Percentiles rank a stretch among this genome's conserved stretches.
Evolutionary conservation across 2,329 filamentous ascomycete genomes (phyloP).

Genomic region (Acephala macrosclerotiorum): DNA sequence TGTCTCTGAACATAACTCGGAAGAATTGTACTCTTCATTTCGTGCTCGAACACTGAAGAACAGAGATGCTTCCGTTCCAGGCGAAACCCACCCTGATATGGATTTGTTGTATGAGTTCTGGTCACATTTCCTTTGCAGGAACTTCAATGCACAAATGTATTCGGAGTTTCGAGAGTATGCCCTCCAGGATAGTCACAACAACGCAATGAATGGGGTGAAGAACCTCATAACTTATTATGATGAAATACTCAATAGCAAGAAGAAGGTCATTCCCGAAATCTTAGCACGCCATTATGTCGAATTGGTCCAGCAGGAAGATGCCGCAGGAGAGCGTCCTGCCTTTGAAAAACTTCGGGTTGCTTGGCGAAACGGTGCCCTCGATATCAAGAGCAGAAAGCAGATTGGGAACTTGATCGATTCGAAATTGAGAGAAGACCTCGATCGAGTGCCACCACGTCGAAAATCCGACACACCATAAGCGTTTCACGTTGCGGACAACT

Average conservation of each 20-base stretch:
- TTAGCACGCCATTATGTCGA: slow-evolving; percentile 63
- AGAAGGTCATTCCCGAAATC: slow-evolving; percentile 56
- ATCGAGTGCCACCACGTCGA: slow-evolving; percentile 42
- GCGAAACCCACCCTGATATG: slow-evolving; percentile 61
- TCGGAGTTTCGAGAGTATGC: slow-evolving; percentile 74
- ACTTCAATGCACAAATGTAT: slow-evolving; percentile 81
- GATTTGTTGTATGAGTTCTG: slow-evolving; percentile 77
- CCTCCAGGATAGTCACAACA: slow-evolving; percentile 65
- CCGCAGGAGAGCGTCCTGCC: slow-evolving; percentile 48
- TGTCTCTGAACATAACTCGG: slow-evolving; percentile 44
- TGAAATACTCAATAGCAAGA: slow-evolving; percentile 58
- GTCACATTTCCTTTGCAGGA: slow-evolving; percentile 74
- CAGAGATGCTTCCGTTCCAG: slow-evolving; percentile 44
- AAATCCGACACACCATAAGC: slow-evolving; percentile 35
- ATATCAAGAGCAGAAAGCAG: slow-evolving; percentile 63
- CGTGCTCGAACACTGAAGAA: slow-evolving; percentile 49
- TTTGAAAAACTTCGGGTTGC: slow-evolving; percentile 59
- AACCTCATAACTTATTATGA: slow-evolving; percentile 72
- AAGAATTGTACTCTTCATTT: slow-evolving; percentile 48
- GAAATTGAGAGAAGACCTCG: slow-evolving; percentile 59
- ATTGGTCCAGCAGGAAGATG: slow-evolving; percentile 57
- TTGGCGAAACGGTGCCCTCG: slow-evolving; percentile 60
- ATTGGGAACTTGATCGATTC: slow-evolving; percentile 59
- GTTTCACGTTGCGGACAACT: neutral
- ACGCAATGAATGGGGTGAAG: slow-evolving; percentile 62